phyloP scores from a whole-genome alignment of 163 green algal genomes.

The Scenedesmus sp. region DNA sequence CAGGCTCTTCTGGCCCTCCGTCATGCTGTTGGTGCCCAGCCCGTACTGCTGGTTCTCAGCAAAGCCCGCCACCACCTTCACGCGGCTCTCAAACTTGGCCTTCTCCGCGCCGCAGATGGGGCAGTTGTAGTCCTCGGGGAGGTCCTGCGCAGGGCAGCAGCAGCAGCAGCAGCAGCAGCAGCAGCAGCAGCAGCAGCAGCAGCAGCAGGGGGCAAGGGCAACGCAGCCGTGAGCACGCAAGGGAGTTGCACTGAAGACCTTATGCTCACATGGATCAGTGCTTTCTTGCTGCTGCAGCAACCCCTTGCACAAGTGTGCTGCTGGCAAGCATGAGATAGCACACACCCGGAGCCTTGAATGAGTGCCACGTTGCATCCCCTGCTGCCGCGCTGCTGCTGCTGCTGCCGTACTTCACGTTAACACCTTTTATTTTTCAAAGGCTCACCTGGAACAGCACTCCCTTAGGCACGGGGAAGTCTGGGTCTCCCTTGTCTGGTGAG shows the following conservation, averaged over 20 bases:
- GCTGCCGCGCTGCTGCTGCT: neutral
- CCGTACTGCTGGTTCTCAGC: constrained; percentile 97
- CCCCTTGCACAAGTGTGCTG: neutral
- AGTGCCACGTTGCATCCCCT: neutral
- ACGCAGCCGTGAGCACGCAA: neutral
- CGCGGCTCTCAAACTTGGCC: constrained; percentile 79
- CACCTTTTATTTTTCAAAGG: neutral
- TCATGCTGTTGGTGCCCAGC: constrained; percentile 97
- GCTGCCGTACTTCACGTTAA: neutral
- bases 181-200: neutral
- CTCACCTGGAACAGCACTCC: constrained; percentile 86
- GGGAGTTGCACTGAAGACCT: neutral
- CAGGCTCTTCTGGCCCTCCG: constrained; percentile 88
- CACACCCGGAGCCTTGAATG: neutral
- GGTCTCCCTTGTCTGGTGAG: constrained; percentile 86
- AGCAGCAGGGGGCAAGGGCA: neutral
- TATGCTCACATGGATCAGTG: neutral
- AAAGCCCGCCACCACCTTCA: constrained; percentile 90
- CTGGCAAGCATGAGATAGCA: neutral
- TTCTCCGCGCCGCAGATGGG: constrained; percentile 91
- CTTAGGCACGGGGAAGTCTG: constrained; percentile 89
- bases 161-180: neutral
- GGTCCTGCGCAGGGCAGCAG: constrained; percentile 63
- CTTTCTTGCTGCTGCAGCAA: neutral
- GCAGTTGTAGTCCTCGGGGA: constrained; percentile 95